Evolutionary conservation across 2,329 filamentous ascomycete species (phyloP), one percentile per base, ranked within the genome.

Genomic region (Capronia coronata): DNA sequence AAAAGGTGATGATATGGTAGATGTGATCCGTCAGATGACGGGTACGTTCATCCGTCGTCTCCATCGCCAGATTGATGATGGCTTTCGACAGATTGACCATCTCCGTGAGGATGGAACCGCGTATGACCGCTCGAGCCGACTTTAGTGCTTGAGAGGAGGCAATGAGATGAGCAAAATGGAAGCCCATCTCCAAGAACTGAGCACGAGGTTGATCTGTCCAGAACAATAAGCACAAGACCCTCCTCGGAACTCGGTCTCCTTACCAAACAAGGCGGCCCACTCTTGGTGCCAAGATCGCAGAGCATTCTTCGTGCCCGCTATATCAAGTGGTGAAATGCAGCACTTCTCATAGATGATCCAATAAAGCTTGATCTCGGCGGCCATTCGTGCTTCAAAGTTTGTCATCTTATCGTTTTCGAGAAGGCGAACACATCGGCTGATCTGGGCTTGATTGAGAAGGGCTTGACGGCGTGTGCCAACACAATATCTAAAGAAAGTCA

Each of bases 1-100:
- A 66, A 46, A 73, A 74, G 3, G 69, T 71, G 41, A 73, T 69
- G 62, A 73, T 70, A 50, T 73, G 71, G 49, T 73, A 74, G 16
- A 73, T 71, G 43, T 73, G 71, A 47, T 74, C 71, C 2, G 65
- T 72, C 3, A 73, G 56, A 55, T 74, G 70, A 11, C 65, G 64
- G 1, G 70, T 73, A 1, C 69, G 65, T 18, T 72, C 67, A 40
- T 74, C 71, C 1, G 67, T 61, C 2, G 69, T 71, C 10, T 70
- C 66, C 55, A 73, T 71, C 1, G 69, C 69, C 2, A 71, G 52
- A 13, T 65, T 64, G 13, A 73, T 64, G 42, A 72, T 72, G 1
- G 60, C 48, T 13, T 61, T 67, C 1, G 69, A 69, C 14, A 70
- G 63, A 9, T 64, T 62, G 11, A 71, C 61, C 68, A 74, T 73